Base-by-base conservation (phyloP, 306 rosid genomes). In the Rosa rugosa region DNA sequence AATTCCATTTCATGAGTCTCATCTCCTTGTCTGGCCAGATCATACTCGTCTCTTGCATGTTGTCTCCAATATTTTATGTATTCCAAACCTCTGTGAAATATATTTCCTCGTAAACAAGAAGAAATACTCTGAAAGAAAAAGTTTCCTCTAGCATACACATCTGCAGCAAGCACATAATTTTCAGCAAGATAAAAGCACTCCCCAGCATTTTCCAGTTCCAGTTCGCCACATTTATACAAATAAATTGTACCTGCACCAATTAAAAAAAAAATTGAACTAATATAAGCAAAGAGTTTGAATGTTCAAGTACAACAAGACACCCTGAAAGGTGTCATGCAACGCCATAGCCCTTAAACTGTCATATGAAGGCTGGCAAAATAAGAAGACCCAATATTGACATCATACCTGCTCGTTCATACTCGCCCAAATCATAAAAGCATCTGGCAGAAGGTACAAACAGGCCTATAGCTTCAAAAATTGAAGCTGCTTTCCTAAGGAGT, bases 341-440 rank as follows among this genome's bases (percentile, higher is more conserved):
- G 17, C 23, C n/a, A 5, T 18, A 18, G 16, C 54, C 16, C 16
- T 49, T 49, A 11, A 16, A 49, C 54, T 11, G 60, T 53, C 60
- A 54, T 5, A 20, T 49, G 60, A 54, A 54, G 11, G 3, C 8
- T 54, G 22, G 60, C n/a, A 27, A 27, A 27, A 16, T 14, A 40
- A 71, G 9, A 9, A 50, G 20, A 50, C 1, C 12, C 8, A 1
- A 49, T 56, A 46, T 50, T 7, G 17, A 64, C 22, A 6, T 78
- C 79, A 82, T 86, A 87, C 97, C 97, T 64, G 92, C 91, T 76
- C 78, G 86, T 84, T 86, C 84, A 77, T 77, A 81, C 45, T 92
- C 91, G 25, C 90, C 90, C 59, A 87, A 65, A 79, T 92, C 93
- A 59, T 77, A 84, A 77, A 83, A 88, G 80, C 97, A 90, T 62